phyloP scores from a whole-genome alignment of 306 rosid genomes.

The Cercis canadensis region DNA sequence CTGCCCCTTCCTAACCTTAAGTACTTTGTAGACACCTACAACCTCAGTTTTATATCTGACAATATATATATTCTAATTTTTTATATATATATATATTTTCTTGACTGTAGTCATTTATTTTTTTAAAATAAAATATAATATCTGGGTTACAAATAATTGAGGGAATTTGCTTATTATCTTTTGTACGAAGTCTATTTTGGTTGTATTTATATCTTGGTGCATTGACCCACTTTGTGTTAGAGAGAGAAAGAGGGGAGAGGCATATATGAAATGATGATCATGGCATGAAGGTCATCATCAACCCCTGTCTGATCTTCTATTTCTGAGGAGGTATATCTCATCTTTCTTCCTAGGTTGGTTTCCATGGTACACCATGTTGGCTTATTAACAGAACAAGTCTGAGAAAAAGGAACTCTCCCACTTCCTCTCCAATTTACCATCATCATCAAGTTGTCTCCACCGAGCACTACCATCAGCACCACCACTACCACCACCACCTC shows the following conservation, averaged over 20 bases:
- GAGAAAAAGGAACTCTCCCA: slow-evolving; percentile 36
- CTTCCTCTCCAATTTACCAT: slow-evolving; percentile 29
- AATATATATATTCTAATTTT: not conserved
- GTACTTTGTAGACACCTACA: slow-evolving; percentile 31
- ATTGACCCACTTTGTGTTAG: slow-evolving; percentile 72
- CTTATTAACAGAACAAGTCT: slow-evolving; percentile 52
- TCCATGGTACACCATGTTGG: slow-evolving; percentile 58
- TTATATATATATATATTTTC: not conserved
- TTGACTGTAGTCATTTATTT: slow-evolving; percentile 3
- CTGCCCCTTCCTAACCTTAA: slow-evolving; percentile 19
- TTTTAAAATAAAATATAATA: slow-evolving; percentile 4
- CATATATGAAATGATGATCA: slow-evolving; percentile 55
- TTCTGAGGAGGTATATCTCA: slow-evolving; percentile 61
- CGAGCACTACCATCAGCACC: slow-evolving; percentile 7
- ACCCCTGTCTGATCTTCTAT: slow-evolving; percentile 65
- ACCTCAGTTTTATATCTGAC: slow-evolving; percentile 22
- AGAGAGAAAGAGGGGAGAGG: slow-evolving; percentile 33
- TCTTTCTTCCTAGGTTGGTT: slow-evolving; percentile 61
- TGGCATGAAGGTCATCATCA: slow-evolving; percentile 72
- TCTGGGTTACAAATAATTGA: slow-evolving; percentile 65
- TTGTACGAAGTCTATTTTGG: slow-evolving; percentile 65
- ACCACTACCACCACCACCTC: not conserved
- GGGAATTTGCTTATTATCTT: slow-evolving; percentile 43
- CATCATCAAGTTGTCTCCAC: slow-evolving; percentile 29
- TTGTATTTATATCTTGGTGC: slow-evolving; percentile 69